Conservation (phyloP, 352 stramenopile species). For the Globisporangium irregulare region DNA sequence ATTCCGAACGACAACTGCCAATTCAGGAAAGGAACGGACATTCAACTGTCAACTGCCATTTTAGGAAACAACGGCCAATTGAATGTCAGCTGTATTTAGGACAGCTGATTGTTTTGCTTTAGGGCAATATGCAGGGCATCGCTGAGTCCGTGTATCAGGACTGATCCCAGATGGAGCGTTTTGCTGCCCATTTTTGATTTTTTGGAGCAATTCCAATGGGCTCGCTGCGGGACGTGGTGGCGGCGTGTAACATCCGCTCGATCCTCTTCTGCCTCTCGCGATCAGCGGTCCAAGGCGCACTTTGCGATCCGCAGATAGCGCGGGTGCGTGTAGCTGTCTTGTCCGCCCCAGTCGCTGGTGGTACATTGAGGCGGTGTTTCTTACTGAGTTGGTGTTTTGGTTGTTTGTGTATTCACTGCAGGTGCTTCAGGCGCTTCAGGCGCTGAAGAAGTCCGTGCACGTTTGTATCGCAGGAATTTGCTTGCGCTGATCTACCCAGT, state of each 20-base stretch:
- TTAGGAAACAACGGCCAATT: too few species aligned
- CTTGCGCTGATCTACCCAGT: background rate
- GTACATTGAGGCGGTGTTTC: background rate
- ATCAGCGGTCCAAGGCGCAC: slow-evolving; percentile 6
- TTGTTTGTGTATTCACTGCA: background rate
- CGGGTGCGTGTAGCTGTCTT: background rate
- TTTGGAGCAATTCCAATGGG: background rate
- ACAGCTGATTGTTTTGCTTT: too few species aligned
- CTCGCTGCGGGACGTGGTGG: slow-evolving; percentile 20
- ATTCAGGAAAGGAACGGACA: background rate
- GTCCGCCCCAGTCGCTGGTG: background rate
- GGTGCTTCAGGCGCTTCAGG: background rate
- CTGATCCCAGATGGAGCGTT: too few species aligned
- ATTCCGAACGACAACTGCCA: background rate
- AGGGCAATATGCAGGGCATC: too few species aligned
- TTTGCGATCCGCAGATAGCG: background rate
- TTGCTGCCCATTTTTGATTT: too few species aligned
- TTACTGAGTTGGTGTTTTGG: background rate
- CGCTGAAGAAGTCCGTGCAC: slow-evolving; percentile 1
- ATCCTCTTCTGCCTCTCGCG: slow-evolving; percentile 44
- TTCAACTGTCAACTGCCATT: too few species aligned
- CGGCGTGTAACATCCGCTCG: slow-evolving; percentile 41
- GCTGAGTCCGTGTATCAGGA: too few species aligned
- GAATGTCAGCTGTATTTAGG: too few species aligned
- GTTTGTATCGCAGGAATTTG: background rate